Evolutionary conservation across 257 asterid genomes (phyloP), one percentile per base, ranked within the genome.

Genomic region (Agastache rugosa): DNA sequence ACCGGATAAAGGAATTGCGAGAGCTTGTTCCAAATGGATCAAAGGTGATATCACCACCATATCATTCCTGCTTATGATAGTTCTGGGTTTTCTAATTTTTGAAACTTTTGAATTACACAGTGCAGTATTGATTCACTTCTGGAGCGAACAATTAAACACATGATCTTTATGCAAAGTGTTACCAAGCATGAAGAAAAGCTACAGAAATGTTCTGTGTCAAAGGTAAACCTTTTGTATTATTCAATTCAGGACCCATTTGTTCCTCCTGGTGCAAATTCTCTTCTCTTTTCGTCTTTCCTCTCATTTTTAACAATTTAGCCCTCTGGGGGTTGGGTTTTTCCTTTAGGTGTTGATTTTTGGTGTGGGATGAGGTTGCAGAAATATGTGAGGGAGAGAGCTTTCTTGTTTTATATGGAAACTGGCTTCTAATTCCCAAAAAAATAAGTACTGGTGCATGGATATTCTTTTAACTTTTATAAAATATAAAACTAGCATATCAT

Each of bases 121-220:
- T 93, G 98, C 90, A 93, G 98, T 72, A 91, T 93, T 73, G 98
- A 93, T 83, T 91, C 98, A 55, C 98, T 93, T 71, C 85, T 93
- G 63, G 97, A 91, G 86, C 85, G 93, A 66, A 85, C 97, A 63
- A 84, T 93, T 82, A 91, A 87, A 85, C 97, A 93, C 78, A 91
- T 90, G 98, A 83, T 88, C 65, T 93, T 86, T 80, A 80, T 90
- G 94, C 98, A 91, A 85, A 85, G 95, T 79, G 82, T 90, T 41
- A 84, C 96, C 56, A 88, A 85, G 83, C 97, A 91, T 82, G 92
- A 91, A 20, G 98, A 93, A 61, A 93, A 88, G 89, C 90, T 93
- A 47, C 86, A 83, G 19, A 90, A 82, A 72, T 90, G 97, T 81
- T 82, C 87, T 2, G 89, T 85, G 11, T 84, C 97, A 41, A 86